Conservation (phyloP, 768 basidiomycete species). For the Pulveroboletus sp. region DNA sequence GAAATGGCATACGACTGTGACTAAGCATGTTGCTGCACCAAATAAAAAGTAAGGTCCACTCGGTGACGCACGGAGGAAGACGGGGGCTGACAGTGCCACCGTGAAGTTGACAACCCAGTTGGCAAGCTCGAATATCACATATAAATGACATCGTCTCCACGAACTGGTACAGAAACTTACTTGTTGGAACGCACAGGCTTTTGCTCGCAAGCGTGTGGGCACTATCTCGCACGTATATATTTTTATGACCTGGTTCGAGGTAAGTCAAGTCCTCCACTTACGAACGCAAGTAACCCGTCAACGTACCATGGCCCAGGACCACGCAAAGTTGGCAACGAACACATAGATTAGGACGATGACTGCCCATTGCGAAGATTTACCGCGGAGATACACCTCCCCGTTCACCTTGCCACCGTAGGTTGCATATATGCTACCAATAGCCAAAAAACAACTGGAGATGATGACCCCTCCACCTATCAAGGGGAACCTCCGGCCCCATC, state of each 20-base stretch:
- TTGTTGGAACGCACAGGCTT: slow-evolving; percentile 42
- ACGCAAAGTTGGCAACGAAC: slow-evolving; percentile 41
- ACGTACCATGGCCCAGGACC: slow-evolving; percentile 43
- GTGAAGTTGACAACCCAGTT: slow-evolving; percentile 39
- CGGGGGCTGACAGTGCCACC: slow-evolving; percentile 45
- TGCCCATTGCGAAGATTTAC: slow-evolving; percentile 31
- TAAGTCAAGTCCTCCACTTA: background rate
- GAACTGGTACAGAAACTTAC: slow-evolving; percentile 22
- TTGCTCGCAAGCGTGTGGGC: slow-evolving; percentile 45
- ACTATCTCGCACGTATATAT: slow-evolving; percentile 47
- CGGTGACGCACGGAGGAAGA: slow-evolving; percentile 42
- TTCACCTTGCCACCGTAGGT: slow-evolving; percentile 32
- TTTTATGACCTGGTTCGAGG: slow-evolving; percentile 28
- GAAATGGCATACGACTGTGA: slow-evolving; percentile 36
- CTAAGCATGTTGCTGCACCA: slow-evolving; percentile 35
- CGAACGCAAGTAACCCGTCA: background rate
- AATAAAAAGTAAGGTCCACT: slow-evolving; percentile 50
- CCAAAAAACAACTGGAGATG: slow-evolving; percentile 37
- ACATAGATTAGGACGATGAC: slow-evolving; percentile 47
- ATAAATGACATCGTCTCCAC: slow-evolving; percentile 1
- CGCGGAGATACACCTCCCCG: slow-evolving; percentile 21
- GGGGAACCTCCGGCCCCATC: slow-evolving; percentile 35
- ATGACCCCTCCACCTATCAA: slow-evolving; percentile 42
- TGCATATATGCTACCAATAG: slow-evolving; percentile 46
- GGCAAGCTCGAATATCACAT: slow-evolving; percentile 14